Evolutionary conservation across 805 yeast genomes (phyloP).

Genomic region (Monosporozyma yasuniensis): DNA sequence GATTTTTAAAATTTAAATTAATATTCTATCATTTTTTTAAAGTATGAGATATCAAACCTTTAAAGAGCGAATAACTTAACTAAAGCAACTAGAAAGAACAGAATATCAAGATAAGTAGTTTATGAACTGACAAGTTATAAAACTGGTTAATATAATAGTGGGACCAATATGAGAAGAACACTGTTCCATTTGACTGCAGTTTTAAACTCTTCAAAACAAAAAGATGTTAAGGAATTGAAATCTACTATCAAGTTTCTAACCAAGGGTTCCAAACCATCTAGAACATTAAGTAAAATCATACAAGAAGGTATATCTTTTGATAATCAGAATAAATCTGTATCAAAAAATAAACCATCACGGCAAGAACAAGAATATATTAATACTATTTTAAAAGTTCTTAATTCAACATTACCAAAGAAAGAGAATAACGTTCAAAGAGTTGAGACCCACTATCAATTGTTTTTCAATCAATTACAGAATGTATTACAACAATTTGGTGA

Average conservation of each 20-base stretch:
- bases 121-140: not conserved
- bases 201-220: conserved; percentile 8
- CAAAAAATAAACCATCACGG: not conserved
- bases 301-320: conserved; percentile 3
- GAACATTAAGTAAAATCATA: conserved; percentile 3
- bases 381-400: conserved; percentile 20
- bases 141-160: not conserved
- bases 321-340: not conserved
- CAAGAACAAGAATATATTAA: conserved; percentile 17
- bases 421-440: conserved; percentile 15
- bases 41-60: no score
- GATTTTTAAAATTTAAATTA: no score
- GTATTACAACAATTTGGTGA: not conserved
- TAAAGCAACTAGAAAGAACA: not conserved
- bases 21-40: no score
- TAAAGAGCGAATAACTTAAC: not conserved
- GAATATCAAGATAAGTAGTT: not conserved
- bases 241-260: conserved; percentile 22
- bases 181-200: conserved; percentile 16
- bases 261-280: conserved; percentile 9
- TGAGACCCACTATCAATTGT: conserved; percentile 23
- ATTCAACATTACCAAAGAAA: conserved; percentile 23
- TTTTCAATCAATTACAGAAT: conserved; percentile 16
- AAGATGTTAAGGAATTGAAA: conserved; percentile 17
- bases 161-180: conserved; percentile 12